phyloP scores from a whole-genome alignment of 2,329 filamentous ascomycete species.

The Fusarium sp. region DNA sequence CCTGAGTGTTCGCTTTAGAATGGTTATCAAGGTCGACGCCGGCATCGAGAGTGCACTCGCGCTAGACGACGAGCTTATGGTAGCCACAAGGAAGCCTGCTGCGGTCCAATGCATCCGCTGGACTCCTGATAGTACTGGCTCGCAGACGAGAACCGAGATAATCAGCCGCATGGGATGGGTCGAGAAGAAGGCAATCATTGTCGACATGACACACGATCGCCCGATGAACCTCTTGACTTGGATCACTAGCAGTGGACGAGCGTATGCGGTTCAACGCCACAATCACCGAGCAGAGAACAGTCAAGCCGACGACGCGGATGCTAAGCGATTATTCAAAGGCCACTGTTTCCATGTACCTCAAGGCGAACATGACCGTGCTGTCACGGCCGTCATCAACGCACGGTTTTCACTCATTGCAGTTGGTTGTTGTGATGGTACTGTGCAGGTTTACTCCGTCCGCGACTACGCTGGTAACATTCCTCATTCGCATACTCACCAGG shows the following conservation, averaged over 20 bases:
- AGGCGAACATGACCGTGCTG: constrained; percentile 68
- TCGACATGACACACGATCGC: constrained; percentile 91
- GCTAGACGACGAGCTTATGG: constrained; percentile 90
- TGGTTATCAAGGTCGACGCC: constrained; percentile 98
- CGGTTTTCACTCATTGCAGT: constrained; percentile 93
- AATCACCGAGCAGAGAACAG: constrained; percentile 53
- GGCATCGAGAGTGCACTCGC: constrained; percentile 90
- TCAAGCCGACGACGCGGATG: constrained; percentile 58
- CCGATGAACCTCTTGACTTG: constrained; percentile 97
- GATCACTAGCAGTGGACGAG: constrained; percentile 88
- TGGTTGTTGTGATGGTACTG: constrained; percentile 80
- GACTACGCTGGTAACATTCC: constrained; percentile 96
- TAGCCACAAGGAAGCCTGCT: constrained; percentile 89
- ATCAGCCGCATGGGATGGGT: constrained; percentile 89
- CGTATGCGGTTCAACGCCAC: constrained; percentile 88
- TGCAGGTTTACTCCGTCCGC: constrained; percentile 90
- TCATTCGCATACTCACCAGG: constrained; percentile 79
- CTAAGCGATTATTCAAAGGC: constrained; percentile 82
- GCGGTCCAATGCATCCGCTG: constrained; percentile 98
- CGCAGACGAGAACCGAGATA: constrained; percentile 90
- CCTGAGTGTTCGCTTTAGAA: constrained; percentile 89
- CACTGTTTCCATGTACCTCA: constrained; percentile 88
- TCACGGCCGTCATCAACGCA: constrained; percentile 87
- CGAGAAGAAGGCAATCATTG: constrained; percentile 78
- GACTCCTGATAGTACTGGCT: constrained; percentile 83